Evolutionary conservation across 1,284 basidiomycete species (phyloP), one percentile per base, ranked within the genome.

Genomic region (Malassezia arunalokei): DNA sequence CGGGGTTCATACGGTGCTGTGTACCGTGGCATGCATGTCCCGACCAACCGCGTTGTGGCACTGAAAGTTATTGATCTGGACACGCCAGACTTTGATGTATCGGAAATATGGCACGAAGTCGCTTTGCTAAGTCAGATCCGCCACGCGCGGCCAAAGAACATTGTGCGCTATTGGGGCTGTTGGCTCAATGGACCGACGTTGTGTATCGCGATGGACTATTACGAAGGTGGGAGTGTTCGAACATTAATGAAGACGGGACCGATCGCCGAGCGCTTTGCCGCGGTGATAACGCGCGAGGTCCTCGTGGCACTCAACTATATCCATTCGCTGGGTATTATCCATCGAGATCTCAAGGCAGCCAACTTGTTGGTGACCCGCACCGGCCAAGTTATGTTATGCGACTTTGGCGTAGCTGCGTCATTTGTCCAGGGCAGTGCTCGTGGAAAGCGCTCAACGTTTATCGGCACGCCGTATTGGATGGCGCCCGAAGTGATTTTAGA

Each of bases 161-260:
- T 98, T 62, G 94, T 89, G 39, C 83, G 86, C 63, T 99, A 98
- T 76, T 95, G 85, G 76, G 92, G 90, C 20, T 95, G 91, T 75
- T 85, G 87, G 76, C 81, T 95, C 70, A 86, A 92, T 71, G 90
- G 90, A 0, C 86, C 89, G 27, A 85, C 87, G 46, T 86, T 98
- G 5, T 99, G 94, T 90, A 98, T 98, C 63, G 88, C 86, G 37
- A 98, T 99, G 94, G 94, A 99, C 74, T 85, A 85, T 69, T 94
- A 94, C 6, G 84, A 89, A 60, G 94, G 92, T 3, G 94, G 94
- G 8, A 94, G 88, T 68, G 87, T 96, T 8, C 79, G 88, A 43
- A 89, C 89, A 0, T 78, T 98, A 61, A 79, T 80, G 62, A 85
- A 83, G 64, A 83, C 85, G 32, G 84, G 84, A 5, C 76, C 66